phyloP scores from a whole-genome alignment of 2,329 filamentous ascomycete genomes.

The Pestalotiopsis sp. region DNA sequence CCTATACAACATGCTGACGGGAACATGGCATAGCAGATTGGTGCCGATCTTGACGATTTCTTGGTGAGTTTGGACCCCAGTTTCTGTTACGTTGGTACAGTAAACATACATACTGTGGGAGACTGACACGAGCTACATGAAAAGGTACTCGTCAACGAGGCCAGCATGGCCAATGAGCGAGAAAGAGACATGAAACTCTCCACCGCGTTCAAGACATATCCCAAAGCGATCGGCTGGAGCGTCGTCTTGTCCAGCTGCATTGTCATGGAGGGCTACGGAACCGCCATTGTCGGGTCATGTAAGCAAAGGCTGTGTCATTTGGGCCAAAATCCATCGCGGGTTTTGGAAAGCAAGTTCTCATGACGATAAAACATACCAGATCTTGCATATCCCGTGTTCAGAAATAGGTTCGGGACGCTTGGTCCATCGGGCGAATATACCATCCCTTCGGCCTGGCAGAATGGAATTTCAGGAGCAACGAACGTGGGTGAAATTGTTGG shows the following conservation, averaged over 20 bases:
- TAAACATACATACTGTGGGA: too few relatives aligned
- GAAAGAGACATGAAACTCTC: slow-evolving; percentile 4
- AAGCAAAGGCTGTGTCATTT: not conserved
- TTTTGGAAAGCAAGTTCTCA: not conserved
- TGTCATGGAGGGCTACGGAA: slow-evolving; percentile 27
- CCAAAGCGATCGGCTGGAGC: slow-evolving; percentile 6
- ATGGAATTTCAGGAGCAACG: slow-evolving; percentile 7
- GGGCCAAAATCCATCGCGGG: not conserved
- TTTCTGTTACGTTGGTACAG: too few relatives aligned
- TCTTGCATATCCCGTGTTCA: not conserved
- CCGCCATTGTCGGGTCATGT: not conserved
- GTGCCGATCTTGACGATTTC: slow-evolving; percentile 8
- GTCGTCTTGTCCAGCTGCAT: not conserved
- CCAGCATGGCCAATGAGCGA: not conserved
- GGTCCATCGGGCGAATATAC: not conserved
- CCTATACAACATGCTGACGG: not conserved
- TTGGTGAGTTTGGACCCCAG: not conserved
- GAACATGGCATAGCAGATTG: slow-evolving; percentile 1
- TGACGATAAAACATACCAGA: not conserved
- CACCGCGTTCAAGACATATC: slow-evolving; percentile 4
- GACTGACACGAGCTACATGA: too few relatives aligned
- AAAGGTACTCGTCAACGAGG: slow-evolving; percentile 8
- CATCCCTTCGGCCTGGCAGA: not conserved
- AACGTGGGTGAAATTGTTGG: slow-evolving; percentile 43
- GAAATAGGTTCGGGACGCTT: not conserved